Base-by-base conservation (phyloP, 1,284 basidiomycete genomes). In the Ceratobasidium papillatum region DNA sequence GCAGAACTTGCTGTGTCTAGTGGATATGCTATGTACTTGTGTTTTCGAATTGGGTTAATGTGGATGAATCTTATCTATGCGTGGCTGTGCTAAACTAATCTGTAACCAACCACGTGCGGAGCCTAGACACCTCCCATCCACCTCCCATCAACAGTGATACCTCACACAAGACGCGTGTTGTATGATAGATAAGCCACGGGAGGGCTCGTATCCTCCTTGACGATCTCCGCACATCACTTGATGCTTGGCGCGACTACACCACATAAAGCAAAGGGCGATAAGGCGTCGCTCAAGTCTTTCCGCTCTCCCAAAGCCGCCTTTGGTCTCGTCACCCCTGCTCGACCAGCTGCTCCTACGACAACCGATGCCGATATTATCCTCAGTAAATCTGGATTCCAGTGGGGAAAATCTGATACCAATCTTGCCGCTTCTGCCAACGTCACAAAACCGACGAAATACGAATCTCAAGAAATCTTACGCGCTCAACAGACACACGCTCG, bases 141-240 rank as follows among this genome's bases (percentile, higher is more conserved):
- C 45, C 8, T 12, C 4, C 51, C 27, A 54, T 54, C 51, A 54
- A 54, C 51, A 54, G 51, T 32, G 51, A 54, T 54, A 54, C 22
- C 51, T 25, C 51, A 54, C 25, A 27, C 27, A 3, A 19, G 2
- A 8, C 51, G 51, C 27, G 51, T 54, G 51, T 54, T 30, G 51
- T 54, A 54, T 25, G 51, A 32, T 54, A 54, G 51, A 54, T 54
- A 54, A 54, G 19, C 51, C 47, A n/a, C 19, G 51, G 51, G 51
- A 27, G 27, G 51, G 27, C 19, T 11, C 4, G 51, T 25, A 19
- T 27, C 51, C 51, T 47, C 51, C 22, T 19, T 17, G 4, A 19
- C 51, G 22, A 32, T 25, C 51, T 22, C 22, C 51, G 27, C 27
- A 54, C 51, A 54, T 54, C 51, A 54, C 27, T 32, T 54, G 51